A percentile compares a stretch with the other conserved stretches of the same genome.
Evolutionary conservation across 139 green algal species (phyloP).

Genomic region (Chlorella sp.): DNA sequence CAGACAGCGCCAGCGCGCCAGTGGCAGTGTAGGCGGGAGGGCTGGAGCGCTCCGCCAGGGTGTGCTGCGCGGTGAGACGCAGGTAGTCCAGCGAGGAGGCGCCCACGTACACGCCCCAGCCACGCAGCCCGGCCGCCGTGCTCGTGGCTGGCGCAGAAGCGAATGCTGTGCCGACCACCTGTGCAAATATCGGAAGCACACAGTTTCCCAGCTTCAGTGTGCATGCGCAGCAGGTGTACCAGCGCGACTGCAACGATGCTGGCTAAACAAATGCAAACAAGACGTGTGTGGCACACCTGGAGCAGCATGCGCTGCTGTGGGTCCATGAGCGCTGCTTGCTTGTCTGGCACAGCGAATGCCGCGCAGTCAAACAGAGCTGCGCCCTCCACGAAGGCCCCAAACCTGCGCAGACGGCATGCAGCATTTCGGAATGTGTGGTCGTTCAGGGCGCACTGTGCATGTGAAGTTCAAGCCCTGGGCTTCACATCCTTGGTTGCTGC

Average conservation of each 20-base stretch:
- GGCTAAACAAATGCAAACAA: no score
- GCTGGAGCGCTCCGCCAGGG: background rate
- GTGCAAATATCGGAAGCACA: background rate
- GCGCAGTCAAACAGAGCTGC: slow-evolving; percentile 62
- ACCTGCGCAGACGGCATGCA: slow-evolving; percentile 11
- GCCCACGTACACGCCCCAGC: slow-evolving; percentile 54
- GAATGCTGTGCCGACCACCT: background rate
- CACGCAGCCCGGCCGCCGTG: background rate
- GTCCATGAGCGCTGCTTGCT: slow-evolving; percentile 67
- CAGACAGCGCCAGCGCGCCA: slow-evolving; percentile 50
- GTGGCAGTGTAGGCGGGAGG: slow-evolving; percentile 37
- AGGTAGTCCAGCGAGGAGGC: slow-evolving; percentile 67
- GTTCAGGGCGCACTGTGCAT: no score
- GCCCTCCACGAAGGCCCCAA: slow-evolving; percentile 38
- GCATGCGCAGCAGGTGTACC: slow-evolving; percentile 5
- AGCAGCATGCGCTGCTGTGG: slow-evolving; percentile 84
- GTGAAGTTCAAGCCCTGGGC: background rate
- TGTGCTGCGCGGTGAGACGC: slow-evolving; percentile 30
- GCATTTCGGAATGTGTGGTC: background rate
- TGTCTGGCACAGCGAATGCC: slow-evolving; percentile 47
- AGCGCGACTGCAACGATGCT: slow-evolving; percentile 10
- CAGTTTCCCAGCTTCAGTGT: background rate
- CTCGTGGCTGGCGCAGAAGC: background rate
- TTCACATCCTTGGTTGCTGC: background rate
- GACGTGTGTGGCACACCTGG: slow-evolving; percentile 13